Evolutionary conservation across 2,329 filamentous ascomycete species (phyloP), one percentile per base, ranked within the genome.

Genomic region (Coccinonectria pachysandricola): DNA sequence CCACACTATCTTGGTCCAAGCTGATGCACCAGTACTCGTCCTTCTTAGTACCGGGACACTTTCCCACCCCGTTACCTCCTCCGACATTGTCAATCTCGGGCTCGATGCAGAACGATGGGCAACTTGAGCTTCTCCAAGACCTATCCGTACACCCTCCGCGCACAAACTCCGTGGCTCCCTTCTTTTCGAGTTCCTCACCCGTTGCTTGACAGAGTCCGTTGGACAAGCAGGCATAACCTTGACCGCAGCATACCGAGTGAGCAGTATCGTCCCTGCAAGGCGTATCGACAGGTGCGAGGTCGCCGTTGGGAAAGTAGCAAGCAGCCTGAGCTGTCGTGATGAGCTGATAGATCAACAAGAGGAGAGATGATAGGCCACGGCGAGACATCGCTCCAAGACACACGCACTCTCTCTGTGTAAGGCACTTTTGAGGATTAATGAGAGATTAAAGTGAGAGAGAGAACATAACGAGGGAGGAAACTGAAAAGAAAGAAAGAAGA

Each of bases 251-350:
- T n/a, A 23, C 22, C 5, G 27, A 24, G 4, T 24, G 12, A 7
- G 15, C 16, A 8, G 5, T 9, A n/a, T 26, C 24, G 13, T 30
- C 23, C n/a, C 16, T 14, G 17, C 24, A 19, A 15, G 28, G 28
- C 12, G 20, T 30, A 12, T 30, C 19, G 15, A 19, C 16, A 19
- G 10, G 20, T 6, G 19, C 28, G 14, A 24, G 19, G 17, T 23
- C 15, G 10, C 27, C 27, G 17, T 29, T 16, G 10, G 21, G 27
- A 16, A 19, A 16, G 21, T 19, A 35, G 19, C 32, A 30, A n/a
- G 15, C 12, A 3, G 24, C 31, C 17, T 7, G 10, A 7, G 17
- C 17, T 10, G 17, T 19, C 17, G 10, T 10, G 17, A 10, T 10
- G 17, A 19, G 17, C 10, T 19, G 17, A n/a, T n/a, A n/a, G n/a